Conservation (phyloP, 768 basidiomycete genomes). For the Termitomyces sp. region DNA sequence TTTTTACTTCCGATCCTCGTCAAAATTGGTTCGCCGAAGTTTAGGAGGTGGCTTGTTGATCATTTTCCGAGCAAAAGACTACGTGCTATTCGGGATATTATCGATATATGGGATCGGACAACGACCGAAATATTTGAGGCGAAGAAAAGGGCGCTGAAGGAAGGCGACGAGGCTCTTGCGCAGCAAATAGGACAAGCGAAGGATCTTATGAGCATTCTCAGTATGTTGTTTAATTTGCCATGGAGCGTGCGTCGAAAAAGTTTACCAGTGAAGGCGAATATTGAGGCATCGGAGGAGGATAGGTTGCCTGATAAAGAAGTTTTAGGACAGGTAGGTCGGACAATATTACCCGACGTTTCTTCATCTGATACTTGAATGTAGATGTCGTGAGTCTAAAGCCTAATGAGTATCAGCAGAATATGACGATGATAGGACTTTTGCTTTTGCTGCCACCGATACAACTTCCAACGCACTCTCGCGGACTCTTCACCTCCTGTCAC, state of each 20-base stretch:
- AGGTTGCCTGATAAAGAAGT: neutral
- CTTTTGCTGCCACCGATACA: constrained; percentile 1
- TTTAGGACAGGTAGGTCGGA: neutral
- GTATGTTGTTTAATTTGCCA: neutral
- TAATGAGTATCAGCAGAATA: neutral
- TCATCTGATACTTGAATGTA: neutral
- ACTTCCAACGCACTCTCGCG: neutral
- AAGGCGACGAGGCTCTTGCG: neutral
- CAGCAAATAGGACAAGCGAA: neutral
- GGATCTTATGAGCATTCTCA: neutral
- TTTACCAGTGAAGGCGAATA: neutral
- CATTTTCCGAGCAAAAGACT: neutral
- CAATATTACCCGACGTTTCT: neutral
- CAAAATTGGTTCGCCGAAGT: neutral
- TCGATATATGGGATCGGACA: neutral
- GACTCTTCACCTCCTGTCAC: neutral
- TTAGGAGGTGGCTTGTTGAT: neutral
- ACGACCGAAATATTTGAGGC: neutral
- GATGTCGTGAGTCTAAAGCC: neutral
- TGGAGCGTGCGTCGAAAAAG: neutral
- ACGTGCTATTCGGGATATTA: neutral
- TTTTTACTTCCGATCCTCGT: neutral
- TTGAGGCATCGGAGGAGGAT: neutral
- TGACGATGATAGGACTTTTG: neutral
- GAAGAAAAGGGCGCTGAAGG: neutral